A percentile compares a stretch with the other conserved stretches of the same genome.
Evolutionary conservation across 371 early-diverging fungal species (phyloP).

Genomic region (Fennellomyces sp.): DNA sequence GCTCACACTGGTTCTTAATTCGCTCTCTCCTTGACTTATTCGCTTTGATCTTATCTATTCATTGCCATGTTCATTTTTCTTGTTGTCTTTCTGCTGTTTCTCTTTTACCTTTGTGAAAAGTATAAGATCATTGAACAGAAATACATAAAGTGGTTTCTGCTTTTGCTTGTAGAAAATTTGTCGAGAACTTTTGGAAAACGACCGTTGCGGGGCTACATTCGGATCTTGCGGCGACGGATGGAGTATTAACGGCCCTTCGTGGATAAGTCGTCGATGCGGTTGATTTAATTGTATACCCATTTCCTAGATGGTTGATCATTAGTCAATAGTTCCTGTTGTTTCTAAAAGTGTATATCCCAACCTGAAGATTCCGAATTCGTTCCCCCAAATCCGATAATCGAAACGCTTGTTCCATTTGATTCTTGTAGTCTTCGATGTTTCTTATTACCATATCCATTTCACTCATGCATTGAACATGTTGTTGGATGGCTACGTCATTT

Average conservation of each 20-base stretch:
- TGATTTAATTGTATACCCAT: conserved; percentile 20
- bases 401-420: conserved; percentile 27
- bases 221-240: conserved; percentile 15
- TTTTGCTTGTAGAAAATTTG: conserved; percentile 17
- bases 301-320: background rate
- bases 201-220: background rate
- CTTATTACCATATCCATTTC: conserved; percentile 31
- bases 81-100: too few species aligned
- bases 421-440: conserved; percentile 34
- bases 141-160: conserved; percentile 31
- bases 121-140: conserved; percentile 44
- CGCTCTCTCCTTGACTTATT: background rate
- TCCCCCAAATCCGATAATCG: conserved; percentile 31
- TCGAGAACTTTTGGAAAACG: background rate
- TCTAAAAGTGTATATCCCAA: too few species aligned
- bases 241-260: conserved; percentile 35
- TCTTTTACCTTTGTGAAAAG: conserved; percentile 36
- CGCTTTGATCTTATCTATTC: background rate
- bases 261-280: conserved; percentile 27
- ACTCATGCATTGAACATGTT: conserved; percentile 16
- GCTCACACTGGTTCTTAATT: conserved; percentile 4
- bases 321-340: too few species aligned
- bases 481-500: background rate
- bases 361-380: conserved; percentile 18
- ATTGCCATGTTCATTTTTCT: too few species aligned